phyloP scores from a whole-genome alignment of 2,329 filamentous ascomycete species.

The Coniochaeta sp. region DNA sequence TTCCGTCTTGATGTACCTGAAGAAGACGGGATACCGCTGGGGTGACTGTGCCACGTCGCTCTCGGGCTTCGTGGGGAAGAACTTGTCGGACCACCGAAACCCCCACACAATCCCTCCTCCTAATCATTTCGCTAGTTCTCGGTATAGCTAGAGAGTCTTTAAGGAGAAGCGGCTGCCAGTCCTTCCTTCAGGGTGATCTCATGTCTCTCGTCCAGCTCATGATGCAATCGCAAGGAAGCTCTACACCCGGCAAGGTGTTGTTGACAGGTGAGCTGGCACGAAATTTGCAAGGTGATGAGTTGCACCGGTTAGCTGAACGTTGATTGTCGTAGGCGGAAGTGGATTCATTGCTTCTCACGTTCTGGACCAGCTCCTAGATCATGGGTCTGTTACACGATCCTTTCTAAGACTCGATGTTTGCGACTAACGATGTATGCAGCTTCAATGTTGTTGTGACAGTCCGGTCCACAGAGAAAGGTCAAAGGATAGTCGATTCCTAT shows the following conservation, averaged over 20 bases:
- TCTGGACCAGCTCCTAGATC: constrained; percentile 36
- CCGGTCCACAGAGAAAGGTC: constrained; percentile 38
- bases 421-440: no score
- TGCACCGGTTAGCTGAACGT: background rate
- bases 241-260: constrained; percentile 12
- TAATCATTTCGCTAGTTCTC: no score
- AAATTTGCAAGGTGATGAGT: background rate
- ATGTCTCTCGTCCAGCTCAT: background rate
- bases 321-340: constrained; percentile 30
- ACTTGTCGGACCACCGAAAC: background rate
- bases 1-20: background rate
- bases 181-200: no score
- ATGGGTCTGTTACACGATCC: constrained; percentile 26
- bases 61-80: background rate
- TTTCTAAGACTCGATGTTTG: no score
- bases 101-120: background rate
- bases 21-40: background rate
- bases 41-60: background rate
- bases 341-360: constrained; percentile 49
- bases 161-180: no score
- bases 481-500: constrained; percentile 32
- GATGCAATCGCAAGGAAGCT: background rate
- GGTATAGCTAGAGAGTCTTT: no score
- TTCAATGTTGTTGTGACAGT: constrained; percentile 37
- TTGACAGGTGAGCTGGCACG: constrained; percentile 15